Evolutionary conservation across 495 filamentous ascomycete species (phyloP), one percentile per base, ranked within the genome.

Genomic region (Podospora pseudocomata): DNA sequence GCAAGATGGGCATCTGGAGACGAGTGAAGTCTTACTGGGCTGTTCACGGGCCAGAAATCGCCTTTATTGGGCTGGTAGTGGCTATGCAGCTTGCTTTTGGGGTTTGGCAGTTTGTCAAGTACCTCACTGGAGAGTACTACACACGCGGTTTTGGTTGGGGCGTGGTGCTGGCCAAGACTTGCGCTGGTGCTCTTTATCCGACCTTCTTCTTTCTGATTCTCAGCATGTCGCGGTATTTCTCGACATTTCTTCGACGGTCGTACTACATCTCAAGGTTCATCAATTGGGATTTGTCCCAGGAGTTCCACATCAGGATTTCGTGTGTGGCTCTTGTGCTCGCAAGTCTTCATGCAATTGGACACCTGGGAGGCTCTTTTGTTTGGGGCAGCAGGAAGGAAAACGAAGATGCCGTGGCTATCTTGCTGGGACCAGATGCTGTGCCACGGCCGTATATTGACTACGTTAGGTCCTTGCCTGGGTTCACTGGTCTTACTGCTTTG

Each of bases 181-280:
- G 65, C 63, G 79, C 79, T 18, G 79, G 78, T n/a, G 72, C 75
- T 1, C 63, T 81, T 13, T 79, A 79, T 65, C 79, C 79, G 55
- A 81, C 79, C 26, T 67, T 81, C n/a, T 81, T 81, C 72, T 79
- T 81, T 69, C 66, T 81, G 53, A 64, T 81, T 16, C 68, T 80
- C 20, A 77, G 74, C 60, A 81, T 81, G 79, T 76, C 72, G 15
- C 68, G 78, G 54, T 78, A 76, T 53, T 75, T 79, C 27, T 69
- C 78, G 53, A 79, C 78, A 0, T 73, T 74, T 27, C 59, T 76
- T 2, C 69, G 79, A 15, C 64, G 72, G 39, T 76, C 65, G 2
- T 76, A 78, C 54, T 70, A 67, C 65, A 65, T 81, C 55, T 77
- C 74, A 19, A 70, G 76, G 27, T 78, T 81, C 67, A 74, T 80